Evolutionary conservation across 176 grass and related monocot species (phyloP).

Genomic region (Avena eriantha): DNA sequence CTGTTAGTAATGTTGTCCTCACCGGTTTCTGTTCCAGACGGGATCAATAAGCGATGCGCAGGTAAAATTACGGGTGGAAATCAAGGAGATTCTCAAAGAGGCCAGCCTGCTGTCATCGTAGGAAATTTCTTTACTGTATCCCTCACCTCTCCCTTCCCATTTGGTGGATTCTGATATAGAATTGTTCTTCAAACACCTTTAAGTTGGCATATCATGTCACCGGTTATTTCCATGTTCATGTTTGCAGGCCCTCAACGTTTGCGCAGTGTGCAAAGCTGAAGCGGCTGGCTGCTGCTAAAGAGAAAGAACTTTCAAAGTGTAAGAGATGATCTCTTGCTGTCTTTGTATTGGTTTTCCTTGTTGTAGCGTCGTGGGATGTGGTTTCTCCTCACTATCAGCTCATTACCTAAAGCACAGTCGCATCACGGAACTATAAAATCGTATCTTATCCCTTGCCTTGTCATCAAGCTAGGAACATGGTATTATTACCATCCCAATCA

Average conservation of each 20-base stretch:
- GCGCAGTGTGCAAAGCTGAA: conserved; percentile 91
- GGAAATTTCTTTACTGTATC: conserved; percentile 9
- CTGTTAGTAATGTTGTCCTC: conserved; percentile 17
- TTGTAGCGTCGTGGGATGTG: background rate
- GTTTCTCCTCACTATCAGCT: background rate
- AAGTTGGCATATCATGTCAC: conserved; percentile 1
- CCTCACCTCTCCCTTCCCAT: background rate
- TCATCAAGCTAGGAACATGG: background rate
- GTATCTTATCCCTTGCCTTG: background rate
- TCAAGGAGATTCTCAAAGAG: conserved; percentile 80
- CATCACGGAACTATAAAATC: too few species aligned
- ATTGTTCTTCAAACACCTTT: background rate
- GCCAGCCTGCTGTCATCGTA: conserved; percentile 75
- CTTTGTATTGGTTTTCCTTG: background rate
- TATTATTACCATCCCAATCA: background rate
- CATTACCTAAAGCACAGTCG: background rate
- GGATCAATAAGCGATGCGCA: conserved; percentile 59
- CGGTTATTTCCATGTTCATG: conserved; percentile 5
- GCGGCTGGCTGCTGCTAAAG: conserved; percentile 72
- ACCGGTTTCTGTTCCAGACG: conserved; percentile 52
- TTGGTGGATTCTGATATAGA: background rate
- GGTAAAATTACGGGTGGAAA: conserved; percentile 68
- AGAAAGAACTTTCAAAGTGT: conserved; percentile 82
- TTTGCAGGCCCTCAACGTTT: conserved; percentile 88
- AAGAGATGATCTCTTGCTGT: conserved; percentile 32